phyloP scores from a whole-genome alignment of 441 rosid species.

The Brassica hybrid region DNA sequence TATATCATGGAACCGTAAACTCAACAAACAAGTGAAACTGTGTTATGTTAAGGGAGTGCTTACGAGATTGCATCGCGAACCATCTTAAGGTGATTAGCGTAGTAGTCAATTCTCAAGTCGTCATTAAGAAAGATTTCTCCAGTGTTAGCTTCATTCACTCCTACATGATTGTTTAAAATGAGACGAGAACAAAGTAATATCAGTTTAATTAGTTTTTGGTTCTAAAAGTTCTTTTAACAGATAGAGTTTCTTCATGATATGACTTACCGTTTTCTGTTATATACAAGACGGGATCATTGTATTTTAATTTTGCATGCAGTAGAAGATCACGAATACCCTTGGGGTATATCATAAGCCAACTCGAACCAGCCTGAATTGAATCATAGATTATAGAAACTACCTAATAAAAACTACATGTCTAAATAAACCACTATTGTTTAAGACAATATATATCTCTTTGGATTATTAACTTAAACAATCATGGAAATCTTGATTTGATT shows the following conservation, averaged over 20 bases:
- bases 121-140: conserved; percentile 37
- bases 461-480: neutral
- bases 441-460: neutral
- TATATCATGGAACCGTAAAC: neutral
- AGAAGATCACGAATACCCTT: conserved; percentile 46
- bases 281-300: conserved; percentile 41
- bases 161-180: conserved; percentile 28
- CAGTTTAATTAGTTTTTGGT: neutral
- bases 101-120: conserved; percentile 43
- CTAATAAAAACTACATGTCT: neutral
- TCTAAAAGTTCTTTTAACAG: neutral
- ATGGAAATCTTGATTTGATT: neutral
- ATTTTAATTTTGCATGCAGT: conserved; percentile 38
- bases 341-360: conserved; percentile 44
- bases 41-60: neutral
- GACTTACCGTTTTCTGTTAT: conserved; percentile 48
- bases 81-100: conserved; percentile 42
- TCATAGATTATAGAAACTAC: neutral
- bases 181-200: neutral
- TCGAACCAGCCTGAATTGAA: conserved; percentile 40
- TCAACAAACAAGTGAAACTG: neutral
- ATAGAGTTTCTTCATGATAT: neutral
- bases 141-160: conserved; percentile 41
- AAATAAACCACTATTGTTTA: neutral
- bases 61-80: conserved; percentile 37